These are phyloP conservation scores for Rhazya stricta DNA, from an alignment of 257 asterid genomes.

Conservation along the genomic window DNA sequence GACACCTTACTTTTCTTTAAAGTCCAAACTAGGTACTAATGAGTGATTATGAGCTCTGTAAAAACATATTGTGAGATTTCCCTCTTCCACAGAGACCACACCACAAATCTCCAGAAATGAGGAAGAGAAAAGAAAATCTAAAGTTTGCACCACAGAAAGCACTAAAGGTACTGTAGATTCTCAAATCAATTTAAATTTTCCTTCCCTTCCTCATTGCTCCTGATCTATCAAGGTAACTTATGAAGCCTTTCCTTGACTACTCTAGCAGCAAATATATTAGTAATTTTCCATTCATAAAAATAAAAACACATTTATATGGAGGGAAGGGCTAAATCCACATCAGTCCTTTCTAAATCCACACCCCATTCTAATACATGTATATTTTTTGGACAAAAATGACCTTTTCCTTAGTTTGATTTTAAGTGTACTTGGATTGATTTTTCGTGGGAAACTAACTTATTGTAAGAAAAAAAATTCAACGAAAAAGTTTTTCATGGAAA, in stretches of 20 bases:
- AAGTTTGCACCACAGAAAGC: not conserved
- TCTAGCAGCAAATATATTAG: not conserved
- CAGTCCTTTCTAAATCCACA: no score
- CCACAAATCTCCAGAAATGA: not conserved
- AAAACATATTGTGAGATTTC: not conserved
- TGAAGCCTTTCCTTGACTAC: slow-evolving; percentile 6
- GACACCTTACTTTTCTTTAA: not conserved
- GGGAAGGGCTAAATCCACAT: no score
- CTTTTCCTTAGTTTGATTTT: no score
- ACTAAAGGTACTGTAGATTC: not conserved
- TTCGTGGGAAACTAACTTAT: no score
- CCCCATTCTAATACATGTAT: no score
- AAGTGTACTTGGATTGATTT: no score
- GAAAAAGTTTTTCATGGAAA: no score
- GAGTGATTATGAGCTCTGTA: not conserved
- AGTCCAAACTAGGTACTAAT: not conserved
- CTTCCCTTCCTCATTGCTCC: not conserved
- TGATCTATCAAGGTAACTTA: not conserved
- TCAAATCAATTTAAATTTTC: not conserved
- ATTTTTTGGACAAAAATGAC: no score
- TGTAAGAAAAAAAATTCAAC: no score
- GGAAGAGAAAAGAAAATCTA: not conserved
- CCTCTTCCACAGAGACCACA: not conserved
- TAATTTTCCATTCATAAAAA: not conserved
- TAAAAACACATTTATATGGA: no score